Percentiles rank a stretch among this genome's conserved stretches.
Evolutionary conservation across 441 rosid species (phyloP).

Genomic region (Arabidopsis lyrata): DNA sequence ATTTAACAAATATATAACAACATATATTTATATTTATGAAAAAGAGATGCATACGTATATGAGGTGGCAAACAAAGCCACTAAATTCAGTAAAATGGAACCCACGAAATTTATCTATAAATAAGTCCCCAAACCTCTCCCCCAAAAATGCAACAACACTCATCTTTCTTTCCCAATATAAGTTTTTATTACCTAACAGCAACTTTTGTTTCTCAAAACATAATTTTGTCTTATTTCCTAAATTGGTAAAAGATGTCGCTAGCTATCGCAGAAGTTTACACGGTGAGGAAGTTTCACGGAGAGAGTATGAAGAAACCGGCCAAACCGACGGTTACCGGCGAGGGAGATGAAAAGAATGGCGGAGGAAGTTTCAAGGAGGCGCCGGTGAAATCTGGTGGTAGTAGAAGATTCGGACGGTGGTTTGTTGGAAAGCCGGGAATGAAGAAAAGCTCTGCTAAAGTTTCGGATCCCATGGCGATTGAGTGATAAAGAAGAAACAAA

Average conservation of each 20-base stretch:
- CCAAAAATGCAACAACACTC: constrained; percentile 34
- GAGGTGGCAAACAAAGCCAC: constrained; percentile 22
- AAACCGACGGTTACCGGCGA: constrained; percentile 20
- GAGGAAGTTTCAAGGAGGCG: constrained; percentile 26
- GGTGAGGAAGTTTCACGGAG: constrained; percentile 40
- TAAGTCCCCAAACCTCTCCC: constrained; percentile 41
- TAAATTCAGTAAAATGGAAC: constrained; percentile 10
- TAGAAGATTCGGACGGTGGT: constrained; percentile 40
- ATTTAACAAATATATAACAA: too few relatives aligned
- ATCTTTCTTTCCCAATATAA: constrained; percentile 30
- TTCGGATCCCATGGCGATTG: constrained; percentile 42
- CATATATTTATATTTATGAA: too few relatives aligned
- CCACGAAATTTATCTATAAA: constrained; percentile 37
- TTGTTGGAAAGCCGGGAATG: constrained; percentile 27
- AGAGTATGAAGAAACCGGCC: constrained; percentile 41
- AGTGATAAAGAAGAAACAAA: constrained; percentile 9
- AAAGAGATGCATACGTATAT: not conserved
- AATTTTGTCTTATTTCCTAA: not conserved
- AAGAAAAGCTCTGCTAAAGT: constrained; percentile 48
- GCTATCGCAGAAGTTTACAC: constrained; percentile 46
- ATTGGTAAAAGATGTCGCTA: constrained; percentile 37
- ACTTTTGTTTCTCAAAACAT: not conserved
- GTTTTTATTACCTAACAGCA: not conserved
- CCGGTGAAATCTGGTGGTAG: constrained; percentile 30
- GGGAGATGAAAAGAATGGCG: constrained; percentile 25